Base-by-base conservation (phyloP, 805 yeast genomes). In the Dipodascus geniculatus region DNA sequence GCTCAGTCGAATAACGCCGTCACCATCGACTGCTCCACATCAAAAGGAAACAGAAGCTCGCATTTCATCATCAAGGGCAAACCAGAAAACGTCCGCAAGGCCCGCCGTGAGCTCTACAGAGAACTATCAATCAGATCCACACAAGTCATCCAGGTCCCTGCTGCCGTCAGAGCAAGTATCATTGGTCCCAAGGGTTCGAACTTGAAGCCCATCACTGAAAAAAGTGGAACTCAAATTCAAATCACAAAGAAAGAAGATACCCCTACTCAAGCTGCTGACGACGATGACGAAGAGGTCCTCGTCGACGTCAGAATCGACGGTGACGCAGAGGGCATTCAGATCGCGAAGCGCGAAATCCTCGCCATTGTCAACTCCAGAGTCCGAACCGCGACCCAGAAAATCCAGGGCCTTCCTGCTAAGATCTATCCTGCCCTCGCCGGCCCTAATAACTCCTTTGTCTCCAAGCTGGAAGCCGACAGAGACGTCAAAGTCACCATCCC, bases 161-260 rank as follows among this genome's bases (percentile, higher is more conserved):
- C 90, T 14, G 79, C 78, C 60, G 76, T 87, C 55, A 79, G 93
- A 68, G 77, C 95, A 4, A 77, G 79, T 51, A 79, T 90, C 55
- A 90, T 90, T 69, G 98, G 98, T 55, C 77, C 90, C 48, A 86
- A 83, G 66, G 98, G 98, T 66, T 78, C 76, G 61, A 83, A 76
- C 56, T 79, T 90, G 69, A 86, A 81, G 67, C 90, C 93, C 55
- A 86, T 90, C 58, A 75, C 85, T 50, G 84, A 77, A 52, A 73
- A 77, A 38, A 77, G 86, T 50, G 83, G 80, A 51, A 82, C 82
- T 52, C 85, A 76, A 60, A 80, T 90, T 60, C 86, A 86, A 61
- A 82, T 90, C 62, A n/a, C 51, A 33, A 17, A 50, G 22, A 38
- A 33, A 19, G 28, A 23, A 33, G 48, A 48, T 22, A 23, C 31